Conservation (phyloP, 805 yeast genomes). For the Sporopachydermia quercuum region DNA sequence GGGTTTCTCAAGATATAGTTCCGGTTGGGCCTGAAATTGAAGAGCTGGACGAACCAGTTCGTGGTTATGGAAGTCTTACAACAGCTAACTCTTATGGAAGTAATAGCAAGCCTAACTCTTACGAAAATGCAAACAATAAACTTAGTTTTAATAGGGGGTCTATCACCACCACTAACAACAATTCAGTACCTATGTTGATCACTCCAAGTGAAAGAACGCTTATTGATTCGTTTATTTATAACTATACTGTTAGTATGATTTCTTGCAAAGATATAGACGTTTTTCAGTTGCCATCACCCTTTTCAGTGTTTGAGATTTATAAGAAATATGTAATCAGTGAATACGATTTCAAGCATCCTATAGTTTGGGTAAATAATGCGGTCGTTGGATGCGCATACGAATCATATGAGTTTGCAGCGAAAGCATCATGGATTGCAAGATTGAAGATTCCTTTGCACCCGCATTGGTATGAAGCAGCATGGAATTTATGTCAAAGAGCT, state of each 20-base stretch:
- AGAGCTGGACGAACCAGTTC: not conserved
- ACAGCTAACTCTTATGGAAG: no score
- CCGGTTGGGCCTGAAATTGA: not conserved
- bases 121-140: no score
- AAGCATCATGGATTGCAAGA: constrained; percentile 20
- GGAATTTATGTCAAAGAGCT: not conserved
- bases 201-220: constrained; percentile 15
- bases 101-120: no score
- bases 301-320: constrained; percentile 15
- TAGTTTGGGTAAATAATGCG: constrained; percentile 24
- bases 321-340: constrained; percentile 14
- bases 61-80: no score
- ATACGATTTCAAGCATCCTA: constrained; percentile 10
- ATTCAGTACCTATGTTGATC: not conserved
- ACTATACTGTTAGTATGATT: constrained; percentile 20
- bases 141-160: no score
- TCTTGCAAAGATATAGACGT: constrained; percentile 16
- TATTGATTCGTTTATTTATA: constrained; percentile 21
- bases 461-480: not conserved
- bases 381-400: constrained; percentile 20
- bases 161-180: no score
- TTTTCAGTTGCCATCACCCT: constrained; percentile 22
- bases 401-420: constrained; percentile 19
- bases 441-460: constrained; percentile 2
- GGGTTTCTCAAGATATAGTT: not conserved